phyloP scores from a whole-genome alignment of 2,329 filamentous ascomycete genomes.

The Bretziella fagacearum region DNA sequence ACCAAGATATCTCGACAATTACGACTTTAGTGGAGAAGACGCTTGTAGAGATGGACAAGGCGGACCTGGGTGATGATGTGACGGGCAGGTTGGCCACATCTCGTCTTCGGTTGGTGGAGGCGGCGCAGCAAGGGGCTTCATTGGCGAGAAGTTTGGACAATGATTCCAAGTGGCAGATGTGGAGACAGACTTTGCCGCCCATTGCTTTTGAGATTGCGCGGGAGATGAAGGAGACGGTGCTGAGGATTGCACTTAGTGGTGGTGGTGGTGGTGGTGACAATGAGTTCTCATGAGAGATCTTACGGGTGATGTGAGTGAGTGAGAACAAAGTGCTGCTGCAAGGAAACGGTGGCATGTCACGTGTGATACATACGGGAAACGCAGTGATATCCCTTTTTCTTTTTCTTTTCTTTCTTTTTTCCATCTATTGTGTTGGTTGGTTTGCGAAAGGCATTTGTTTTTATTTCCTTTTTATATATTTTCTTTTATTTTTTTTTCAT shows the following conservation, averaged over 20 bases:
- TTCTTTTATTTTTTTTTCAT: conserved; percentile 5
- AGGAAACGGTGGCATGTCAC: too few relatives aligned
- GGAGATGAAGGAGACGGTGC: conserved; percentile 56
- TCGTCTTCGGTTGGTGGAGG: conserved; percentile 46
- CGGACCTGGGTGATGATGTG: conserved; percentile 35
- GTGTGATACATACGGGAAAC: too few relatives aligned
- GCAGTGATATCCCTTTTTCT: too few relatives aligned
- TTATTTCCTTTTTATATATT: neutral
- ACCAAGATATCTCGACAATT: neutral
- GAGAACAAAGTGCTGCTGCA: too few relatives aligned
- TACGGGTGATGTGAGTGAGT: too few relatives aligned
- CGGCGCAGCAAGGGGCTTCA: conserved; percentile 29
- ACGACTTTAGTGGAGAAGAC: conserved; percentile 42
- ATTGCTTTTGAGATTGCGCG: conserved; percentile 76
- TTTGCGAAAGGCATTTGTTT: too few relatives aligned
- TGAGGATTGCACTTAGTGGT: conserved; percentile 26
- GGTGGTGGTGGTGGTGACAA: conserved; percentile 21
- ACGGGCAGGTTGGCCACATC: conserved; percentile 43
- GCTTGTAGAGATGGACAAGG: conserved; percentile 44
- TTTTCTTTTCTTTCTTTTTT: too few relatives aligned
- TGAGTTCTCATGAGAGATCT: conserved; percentile 32
- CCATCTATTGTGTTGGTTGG: too few relatives aligned
- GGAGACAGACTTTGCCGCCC: conserved; percentile 57
- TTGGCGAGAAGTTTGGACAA: conserved; percentile 39
- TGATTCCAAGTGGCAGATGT: conserved; percentile 41